Evolutionary conservation across 1,284 basidiomycete species (phyloP).

Genomic region (Cystobasidium slooffiae): DNA sequence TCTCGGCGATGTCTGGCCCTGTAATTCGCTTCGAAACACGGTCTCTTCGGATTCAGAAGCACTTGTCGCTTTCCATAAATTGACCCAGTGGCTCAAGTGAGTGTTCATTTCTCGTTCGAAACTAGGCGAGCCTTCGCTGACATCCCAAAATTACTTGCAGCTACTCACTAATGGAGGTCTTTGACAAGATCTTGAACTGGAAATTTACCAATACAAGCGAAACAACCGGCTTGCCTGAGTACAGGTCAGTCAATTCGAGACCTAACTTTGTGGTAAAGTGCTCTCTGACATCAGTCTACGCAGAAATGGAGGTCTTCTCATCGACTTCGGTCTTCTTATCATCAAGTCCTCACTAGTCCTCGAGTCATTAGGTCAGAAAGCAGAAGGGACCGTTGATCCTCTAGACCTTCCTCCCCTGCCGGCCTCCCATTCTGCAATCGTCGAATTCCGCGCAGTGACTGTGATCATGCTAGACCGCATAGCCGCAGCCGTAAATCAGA

Average conservation of each 20-base stretch:
- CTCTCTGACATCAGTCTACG: not conserved
- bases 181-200: conserved; percentile 78
- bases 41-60: conserved; percentile 62
- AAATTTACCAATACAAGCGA: conserved; percentile 72
- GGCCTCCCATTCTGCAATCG: conserved; percentile 82
- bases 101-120: conserved; percentile 15
- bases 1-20: conserved; percentile 91
- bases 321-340: conserved; percentile 78
- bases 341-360: conserved; percentile 61
- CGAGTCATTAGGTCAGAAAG: conserved; percentile 50
- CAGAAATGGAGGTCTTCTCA: conserved; percentile 71
- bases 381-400: conserved; percentile 61
- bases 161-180: conserved; percentile 82
- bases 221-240: conserved; percentile 84
- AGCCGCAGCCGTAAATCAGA: conserved; percentile 69
- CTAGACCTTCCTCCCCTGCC: conserved; percentile 67
- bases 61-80: conserved; percentile 91
- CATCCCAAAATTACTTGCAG: not conserved
- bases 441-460: conserved; percentile 95
- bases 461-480: conserved; percentile 86
- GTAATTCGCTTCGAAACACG: conserved; percentile 54
- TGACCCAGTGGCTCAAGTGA: conserved; percentile 80
- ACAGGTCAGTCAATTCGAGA: conserved; percentile 56
- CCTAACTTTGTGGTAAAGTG: not conserved
- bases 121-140: not conserved